Percentiles rank a stretch among this genome's conserved stretches.
phyloP scores from a whole-genome alignment of 805 yeast genomes.

The baker's yeast (Saccharomyces cerevisiae) region DNA sequence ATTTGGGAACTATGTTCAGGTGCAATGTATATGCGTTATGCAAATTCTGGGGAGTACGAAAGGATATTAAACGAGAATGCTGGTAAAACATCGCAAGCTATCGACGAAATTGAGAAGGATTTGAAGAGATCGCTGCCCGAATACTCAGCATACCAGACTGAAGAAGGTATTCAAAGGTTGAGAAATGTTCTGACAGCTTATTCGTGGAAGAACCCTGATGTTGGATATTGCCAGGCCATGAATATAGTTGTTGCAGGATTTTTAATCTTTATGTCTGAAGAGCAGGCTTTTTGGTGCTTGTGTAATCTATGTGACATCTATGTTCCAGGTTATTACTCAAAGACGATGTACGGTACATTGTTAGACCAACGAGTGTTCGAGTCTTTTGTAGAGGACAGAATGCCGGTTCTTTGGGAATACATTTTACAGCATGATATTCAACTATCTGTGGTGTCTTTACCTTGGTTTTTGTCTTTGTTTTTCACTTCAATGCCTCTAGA shows the following conservation, averaged over 20 bases:
- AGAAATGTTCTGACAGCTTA: constrained; percentile 88
- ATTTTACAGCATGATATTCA: constrained; percentile 75
- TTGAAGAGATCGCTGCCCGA: constrained; percentile 91
- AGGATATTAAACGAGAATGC: constrained; percentile 50
- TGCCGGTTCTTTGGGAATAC: constrained; percentile 86
- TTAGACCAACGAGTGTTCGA: constrained; percentile 93
- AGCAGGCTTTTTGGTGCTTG: constrained; percentile 93
- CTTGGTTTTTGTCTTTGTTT: constrained; percentile 91
- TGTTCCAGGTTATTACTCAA: constrained; percentile 93
- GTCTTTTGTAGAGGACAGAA: constrained; percentile 74
- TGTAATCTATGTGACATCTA: constrained; percentile 71
- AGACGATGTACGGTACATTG: constrained; percentile 94
- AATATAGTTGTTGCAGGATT: constrained; percentile 81
- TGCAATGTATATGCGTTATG: constrained; percentile 64
- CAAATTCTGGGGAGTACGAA: constrained; percentile 52
- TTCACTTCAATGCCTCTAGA: constrained; percentile 91
- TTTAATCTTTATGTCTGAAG: constrained; percentile 83
- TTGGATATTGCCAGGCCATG: constrained; percentile 99
- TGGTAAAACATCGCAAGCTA: constrained; percentile 67
- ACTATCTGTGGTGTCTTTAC: constrained; percentile 82
- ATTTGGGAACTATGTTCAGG: constrained; percentile 93
- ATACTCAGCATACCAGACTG: constrained; percentile 83
- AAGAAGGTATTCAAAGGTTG: constrained; percentile 76
- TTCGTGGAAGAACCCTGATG: constrained; percentile 94
- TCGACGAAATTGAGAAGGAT: constrained; percentile 95